phyloP scores from a whole-genome alignment of 2,329 filamentous ascomycete species.

The Trichoderma lentiforme region DNA sequence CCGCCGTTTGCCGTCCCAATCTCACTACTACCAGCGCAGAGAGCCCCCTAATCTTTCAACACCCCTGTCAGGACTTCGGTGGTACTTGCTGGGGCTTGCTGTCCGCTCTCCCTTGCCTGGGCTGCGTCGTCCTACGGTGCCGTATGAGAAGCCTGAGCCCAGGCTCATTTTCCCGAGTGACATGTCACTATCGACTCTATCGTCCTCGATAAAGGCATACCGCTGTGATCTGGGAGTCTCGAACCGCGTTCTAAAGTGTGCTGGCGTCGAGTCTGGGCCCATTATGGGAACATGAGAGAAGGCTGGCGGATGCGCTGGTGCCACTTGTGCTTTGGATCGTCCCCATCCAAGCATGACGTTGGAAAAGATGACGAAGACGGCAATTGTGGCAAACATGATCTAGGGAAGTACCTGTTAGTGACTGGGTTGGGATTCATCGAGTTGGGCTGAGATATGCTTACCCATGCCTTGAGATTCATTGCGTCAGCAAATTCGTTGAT shows the following conservation, averaged over 20 bases:
- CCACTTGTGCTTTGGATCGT: neutral
- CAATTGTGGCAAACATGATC: conserved; percentile 1
- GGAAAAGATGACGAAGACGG: conserved; percentile 11
- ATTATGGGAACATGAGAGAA: conserved; percentile 24
- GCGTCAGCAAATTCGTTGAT: conserved; percentile 91
- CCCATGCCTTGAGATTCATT: conserved; percentile 76
- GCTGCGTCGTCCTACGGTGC: conserved; percentile 45
- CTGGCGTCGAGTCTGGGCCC: conserved; percentile 35
- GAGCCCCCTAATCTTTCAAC: neutral
- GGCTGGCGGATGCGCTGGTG: conserved; percentile 20
- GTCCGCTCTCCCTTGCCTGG: conserved; percentile 50
- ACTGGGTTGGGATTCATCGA: neutral
- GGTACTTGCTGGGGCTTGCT: conserved; percentile 47
- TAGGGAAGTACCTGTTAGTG: neutral
- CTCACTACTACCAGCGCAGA: neutral
- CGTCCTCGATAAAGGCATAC: conserved; percentile 39
- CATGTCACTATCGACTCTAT: conserved; percentile 51
- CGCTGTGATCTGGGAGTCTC: conserved; percentile 47
- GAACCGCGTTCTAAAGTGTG: conserved; percentile 50
- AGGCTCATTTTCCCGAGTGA: conserved; percentile 44
- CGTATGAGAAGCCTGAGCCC: conserved; percentile 42
- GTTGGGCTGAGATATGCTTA: conserved; percentile 30
- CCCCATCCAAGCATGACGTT: conserved; percentile 9
- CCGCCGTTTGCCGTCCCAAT: neutral
- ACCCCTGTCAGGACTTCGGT: conserved; percentile 39